Conservation (phyloP, 306 rosid genomes). For the Argentina anserina region DNA sequence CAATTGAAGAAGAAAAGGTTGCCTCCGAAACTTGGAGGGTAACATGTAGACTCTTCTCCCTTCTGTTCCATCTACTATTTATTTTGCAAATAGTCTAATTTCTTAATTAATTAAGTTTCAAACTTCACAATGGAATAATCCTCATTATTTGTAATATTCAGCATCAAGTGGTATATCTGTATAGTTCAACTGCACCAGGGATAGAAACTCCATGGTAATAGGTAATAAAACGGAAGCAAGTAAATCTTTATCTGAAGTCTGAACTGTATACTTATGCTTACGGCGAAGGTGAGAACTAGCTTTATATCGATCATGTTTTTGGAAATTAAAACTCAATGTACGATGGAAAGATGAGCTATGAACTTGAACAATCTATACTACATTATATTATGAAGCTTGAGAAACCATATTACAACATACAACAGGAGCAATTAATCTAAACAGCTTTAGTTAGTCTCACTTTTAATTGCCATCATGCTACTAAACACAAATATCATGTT, state of each 20-base stretch:
- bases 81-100: background rate
- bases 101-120: background rate
- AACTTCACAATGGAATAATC: background rate
- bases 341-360: background rate
- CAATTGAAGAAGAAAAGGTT: conserved; percentile 39
- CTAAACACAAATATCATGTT: background rate
- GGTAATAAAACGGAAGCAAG: background rate
- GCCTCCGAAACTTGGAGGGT: conserved; percentile 17
- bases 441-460: background rate
- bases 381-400: background rate
- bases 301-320: background rate
- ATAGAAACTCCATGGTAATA: background rate
- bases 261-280: background rate
- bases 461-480: background rate
- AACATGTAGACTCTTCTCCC: conserved; percentile 8
- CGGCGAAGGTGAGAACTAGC: background rate
- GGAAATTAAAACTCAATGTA: background rate
- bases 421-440: background rate
- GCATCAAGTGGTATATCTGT: background rate
- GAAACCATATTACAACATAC: conserved; percentile 4
- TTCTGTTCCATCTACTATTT: background rate
- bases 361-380: background rate
- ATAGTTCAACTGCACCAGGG: background rate
- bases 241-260: background rate
- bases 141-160: background rate